phyloP scores from a whole-genome alignment of 306 rosid species.

The Vicia villosa region DNA sequence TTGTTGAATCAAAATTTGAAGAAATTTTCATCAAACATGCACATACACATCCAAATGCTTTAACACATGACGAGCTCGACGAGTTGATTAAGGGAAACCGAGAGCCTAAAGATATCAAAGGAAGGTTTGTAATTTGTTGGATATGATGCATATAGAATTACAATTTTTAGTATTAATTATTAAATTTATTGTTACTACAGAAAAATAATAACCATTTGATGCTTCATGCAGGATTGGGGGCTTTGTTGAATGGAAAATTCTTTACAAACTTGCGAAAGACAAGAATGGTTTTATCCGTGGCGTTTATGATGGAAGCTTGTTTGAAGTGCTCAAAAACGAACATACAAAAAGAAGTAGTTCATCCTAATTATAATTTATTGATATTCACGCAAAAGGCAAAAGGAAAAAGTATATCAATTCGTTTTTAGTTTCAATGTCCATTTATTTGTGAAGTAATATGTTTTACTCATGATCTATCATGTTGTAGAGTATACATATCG shows the following conservation, averaged over 20 bases:
- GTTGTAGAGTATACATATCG: not conserved
- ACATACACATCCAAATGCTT: slow-evolving; percentile 48
- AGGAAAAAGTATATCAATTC: not conserved
- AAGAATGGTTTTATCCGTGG: slow-evolving; percentile 58
- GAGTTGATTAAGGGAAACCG: slow-evolving; percentile 57
- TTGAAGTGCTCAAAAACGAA: slow-evolving; percentile 59
- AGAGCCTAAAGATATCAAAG: slow-evolving; percentile 57
- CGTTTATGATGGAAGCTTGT: slow-evolving; percentile 84
- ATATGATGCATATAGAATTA: not conserved
- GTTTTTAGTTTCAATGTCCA: not conserved
- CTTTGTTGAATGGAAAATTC: slow-evolving; percentile 63
- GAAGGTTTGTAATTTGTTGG: slow-evolving; percentile 54
- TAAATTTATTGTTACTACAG: not conserved
- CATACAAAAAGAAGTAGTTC: slow-evolving; percentile 40
- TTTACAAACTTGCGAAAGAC: slow-evolving; percentile 76
- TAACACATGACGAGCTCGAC: slow-evolving; percentile 62
- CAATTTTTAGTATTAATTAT: not conserved
- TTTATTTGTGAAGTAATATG: not conserved
- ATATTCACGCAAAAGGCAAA: not conserved
- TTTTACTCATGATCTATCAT: not conserved
- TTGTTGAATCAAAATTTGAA: slow-evolving; percentile 67
- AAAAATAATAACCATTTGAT: not conserved
- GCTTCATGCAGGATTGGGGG: slow-evolving; percentile 52
- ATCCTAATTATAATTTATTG: not conserved
- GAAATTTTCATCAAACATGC: slow-evolving; percentile 71